A percentile compares a stretch with the other conserved stretches of the same genome.
These are phyloP conservation scores for Pisolithus albus DNA, from an alignment of 768 basidiomycete species.

Conservation along the genomic window DNA sequence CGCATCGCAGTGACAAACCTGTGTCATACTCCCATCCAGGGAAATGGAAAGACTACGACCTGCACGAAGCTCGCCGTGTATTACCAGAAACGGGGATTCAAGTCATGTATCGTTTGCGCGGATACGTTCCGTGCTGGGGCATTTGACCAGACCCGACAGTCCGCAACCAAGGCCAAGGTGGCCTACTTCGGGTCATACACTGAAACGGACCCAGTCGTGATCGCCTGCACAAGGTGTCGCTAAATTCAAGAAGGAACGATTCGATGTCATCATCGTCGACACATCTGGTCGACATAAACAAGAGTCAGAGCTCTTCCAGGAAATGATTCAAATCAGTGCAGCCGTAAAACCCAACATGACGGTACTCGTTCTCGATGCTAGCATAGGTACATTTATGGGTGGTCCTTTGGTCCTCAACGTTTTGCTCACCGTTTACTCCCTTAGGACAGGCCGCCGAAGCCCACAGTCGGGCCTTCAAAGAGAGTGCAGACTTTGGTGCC, in stretches of 20 bases:
- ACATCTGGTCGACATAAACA: conserved; percentile 97
- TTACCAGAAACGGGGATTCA: conserved; percentile 95
- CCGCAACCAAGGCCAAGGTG: conserved; percentile 96
- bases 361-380: conserved; percentile 90
- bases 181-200: conserved; percentile 99
- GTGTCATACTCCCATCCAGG: conserved; percentile 39
- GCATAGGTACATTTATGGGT: conserved; percentile 60
- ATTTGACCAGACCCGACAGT: conserved; percentile 98
- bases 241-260: conserved; percentile 97
- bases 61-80: conserved; percentile 98
- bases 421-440: conserved; percentile 1
- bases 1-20: not conserved
- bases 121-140: conserved; percentile 99
- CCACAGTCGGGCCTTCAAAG: conserved; percentile 95
- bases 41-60: conserved; percentile 98
- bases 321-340: conserved; percentile 95
- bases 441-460: conserved; percentile 95
- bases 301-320: conserved; percentile 91
- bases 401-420: not conserved
- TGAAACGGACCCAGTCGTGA: conserved; percentile 94
- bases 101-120: conserved; percentile 95
- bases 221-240: conserved; percentile 92
- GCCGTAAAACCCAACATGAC: conserved; percentile 97
- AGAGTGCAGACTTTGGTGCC: conserved; percentile 94
- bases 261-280: conserved; percentile 98